phyloP scores from a whole-genome alignment of 139 green algal genomes.

The Nannochloris sp. region DNA sequence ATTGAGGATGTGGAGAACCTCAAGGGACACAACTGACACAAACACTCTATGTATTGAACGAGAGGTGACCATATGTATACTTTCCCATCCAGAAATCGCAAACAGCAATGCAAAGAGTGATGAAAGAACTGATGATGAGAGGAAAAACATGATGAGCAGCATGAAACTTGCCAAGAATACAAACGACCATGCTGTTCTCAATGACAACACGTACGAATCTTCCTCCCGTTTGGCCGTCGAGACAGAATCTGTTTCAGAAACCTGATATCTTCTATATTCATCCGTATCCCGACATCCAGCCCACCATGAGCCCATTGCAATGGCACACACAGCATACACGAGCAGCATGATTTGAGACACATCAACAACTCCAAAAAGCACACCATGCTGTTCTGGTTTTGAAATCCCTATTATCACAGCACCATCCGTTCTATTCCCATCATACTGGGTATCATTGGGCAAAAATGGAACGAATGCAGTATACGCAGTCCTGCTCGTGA shows the following conservation, averaged over 20 bases:
- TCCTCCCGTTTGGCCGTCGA: background rate
- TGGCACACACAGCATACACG: conserved; percentile 53
- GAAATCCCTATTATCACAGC: conserved; percentile 8
- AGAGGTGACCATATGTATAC: conserved; percentile 17
- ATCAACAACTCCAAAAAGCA: conserved; percentile 32
- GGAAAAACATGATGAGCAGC: conserved; percentile 69
- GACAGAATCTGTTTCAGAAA: background rate
- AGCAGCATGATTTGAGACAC: conserved; percentile 39
- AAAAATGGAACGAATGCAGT: conserved; percentile 6
- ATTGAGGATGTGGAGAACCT: background rate
- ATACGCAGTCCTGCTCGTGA: conserved; percentile 25
- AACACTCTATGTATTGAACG: background rate
- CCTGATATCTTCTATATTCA: conserved; percentile 20
- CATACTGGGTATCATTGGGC: background rate
- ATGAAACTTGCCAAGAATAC: conserved; percentile 45
- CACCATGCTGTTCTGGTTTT: background rate
- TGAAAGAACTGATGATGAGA: conserved; percentile 53
- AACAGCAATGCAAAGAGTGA: conserved; percentile 55
- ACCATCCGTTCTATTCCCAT: background rate
- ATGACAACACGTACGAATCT: conserved; percentile 39
- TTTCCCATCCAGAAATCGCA: conserved; percentile 38
- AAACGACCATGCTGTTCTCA: conserved; percentile 45
- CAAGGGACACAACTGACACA: no score
- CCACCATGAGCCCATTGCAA: conserved; percentile 46
- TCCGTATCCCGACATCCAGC: conserved; percentile 14